phyloP scores from a whole-genome alignment of 192 early-diverging fungal genomes.

The Rhizoclosmatium globosum region DNA sequence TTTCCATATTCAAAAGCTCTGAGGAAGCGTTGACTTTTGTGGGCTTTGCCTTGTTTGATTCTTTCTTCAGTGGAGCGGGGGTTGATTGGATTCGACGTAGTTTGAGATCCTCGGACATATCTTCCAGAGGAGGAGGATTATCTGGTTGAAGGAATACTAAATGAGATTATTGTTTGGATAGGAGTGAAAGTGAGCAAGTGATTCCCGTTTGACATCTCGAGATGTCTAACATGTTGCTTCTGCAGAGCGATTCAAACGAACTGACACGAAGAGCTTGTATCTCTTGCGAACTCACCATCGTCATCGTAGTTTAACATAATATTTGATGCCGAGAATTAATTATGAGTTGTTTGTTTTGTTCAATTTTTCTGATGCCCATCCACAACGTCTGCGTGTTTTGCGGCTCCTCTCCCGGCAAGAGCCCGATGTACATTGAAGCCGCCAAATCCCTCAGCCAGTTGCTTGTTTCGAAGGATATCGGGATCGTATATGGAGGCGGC shows the following conservation, averaged over 20 bases:
- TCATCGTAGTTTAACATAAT: too few relatives aligned
- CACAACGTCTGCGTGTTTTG: constrained; percentile 60
- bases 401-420: constrained; percentile 42
- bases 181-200: too few relatives aligned
- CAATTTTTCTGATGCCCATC: not conserved
- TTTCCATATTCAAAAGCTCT: too few relatives aligned
- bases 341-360: too few relatives aligned
- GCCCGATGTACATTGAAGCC: constrained; percentile 34
- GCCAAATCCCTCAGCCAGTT: constrained; percentile 36
- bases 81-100: not conserved
- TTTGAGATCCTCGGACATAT: constrained; percentile 38
- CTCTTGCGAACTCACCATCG: too few relatives aligned
- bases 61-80: not conserved
- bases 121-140: constrained; percentile 41
- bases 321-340: too few relatives aligned
- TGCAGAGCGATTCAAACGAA: too few relatives aligned
- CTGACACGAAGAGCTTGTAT: too few relatives aligned
- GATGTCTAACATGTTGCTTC: too few relatives aligned
- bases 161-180: not conserved
- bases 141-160: not conserved
- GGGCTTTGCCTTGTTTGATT: not conserved
- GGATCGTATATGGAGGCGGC: constrained; percentile 55
- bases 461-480: constrained; percentile 15
- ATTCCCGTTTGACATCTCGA: too few relatives aligned
- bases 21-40: not conserved